These are phyloP conservation scores for Candolleomyces eurysporus DNA, from an alignment of 768 basidiomycete species.

Conservation along the genomic window DNA sequence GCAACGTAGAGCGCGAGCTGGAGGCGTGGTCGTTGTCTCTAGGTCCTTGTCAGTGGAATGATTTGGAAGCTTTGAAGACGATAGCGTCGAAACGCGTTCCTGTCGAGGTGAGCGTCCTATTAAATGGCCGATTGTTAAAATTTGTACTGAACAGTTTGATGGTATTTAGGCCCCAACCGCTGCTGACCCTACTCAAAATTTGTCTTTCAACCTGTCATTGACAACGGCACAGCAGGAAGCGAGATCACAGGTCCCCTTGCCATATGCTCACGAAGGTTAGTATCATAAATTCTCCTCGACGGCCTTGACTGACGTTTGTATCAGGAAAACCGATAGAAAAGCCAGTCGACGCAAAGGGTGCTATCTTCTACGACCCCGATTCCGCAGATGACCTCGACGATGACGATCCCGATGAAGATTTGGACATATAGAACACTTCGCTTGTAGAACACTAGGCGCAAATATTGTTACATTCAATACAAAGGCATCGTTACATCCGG, in stretches of 20 bases:
- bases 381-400: conserved; percentile 94
- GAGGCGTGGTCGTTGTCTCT: conserved; percentile 57
- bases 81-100: conserved; percentile 39
- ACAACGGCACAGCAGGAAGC: conserved; percentile 80
- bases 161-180: conserved; percentile 14
- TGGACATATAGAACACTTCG: conserved; percentile 60
- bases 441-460: too few species aligned
- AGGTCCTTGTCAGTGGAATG: conserved; percentile 44
- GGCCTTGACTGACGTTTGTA: background rate
- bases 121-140: background rate
- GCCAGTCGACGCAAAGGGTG: conserved; percentile 26
- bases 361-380: conserved; percentile 88
- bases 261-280: conserved; percentile 85
- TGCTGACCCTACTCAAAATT: conserved; percentile 62
- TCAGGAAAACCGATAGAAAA: background rate
- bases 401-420: conserved; percentile 93
- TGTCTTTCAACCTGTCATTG: conserved; percentile 87
- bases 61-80: conserved; percentile 51
- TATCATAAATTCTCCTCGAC: background rate
- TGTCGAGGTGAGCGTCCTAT: conserved; percentile 27
- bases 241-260: conserved; percentile 80
- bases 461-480: too few species aligned
- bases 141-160: background rate
- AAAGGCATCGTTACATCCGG: too few species aligned
- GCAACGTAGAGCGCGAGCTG: conserved; percentile 55